These are phyloP conservation scores for Hanseniaspora lachancei DNA, from an alignment of 805 yeast genomes.

Conservation along the genomic window DNA sequence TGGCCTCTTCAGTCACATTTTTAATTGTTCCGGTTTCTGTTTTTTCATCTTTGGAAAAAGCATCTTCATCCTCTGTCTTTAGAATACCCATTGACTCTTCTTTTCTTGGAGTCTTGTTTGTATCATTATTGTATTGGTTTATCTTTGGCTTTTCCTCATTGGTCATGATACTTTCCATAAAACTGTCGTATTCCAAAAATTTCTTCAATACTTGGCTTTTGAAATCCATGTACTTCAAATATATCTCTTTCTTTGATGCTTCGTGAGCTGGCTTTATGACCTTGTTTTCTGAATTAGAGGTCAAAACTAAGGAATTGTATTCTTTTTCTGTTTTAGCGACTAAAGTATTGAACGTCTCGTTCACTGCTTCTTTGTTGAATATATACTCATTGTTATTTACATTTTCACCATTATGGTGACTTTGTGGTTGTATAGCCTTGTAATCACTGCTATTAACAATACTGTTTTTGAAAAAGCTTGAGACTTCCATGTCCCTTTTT, in stretches of 20 bases:
- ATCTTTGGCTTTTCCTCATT: not conserved
- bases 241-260: not conserved
- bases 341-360: not conserved
- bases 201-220: not conserved
- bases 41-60: not conserved
- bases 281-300: not conserved
- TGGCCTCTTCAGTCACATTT: not conserved
- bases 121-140: not conserved
- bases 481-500: not conserved
- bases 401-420: not conserved
- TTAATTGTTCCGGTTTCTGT: slow-evolving; percentile 1
- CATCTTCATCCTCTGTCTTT: not conserved
- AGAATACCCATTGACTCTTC: not conserved
- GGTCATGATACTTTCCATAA: not conserved
- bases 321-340: not conserved
- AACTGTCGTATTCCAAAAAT: slow-evolving; percentile 4
- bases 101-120: not conserved
- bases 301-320: not conserved
- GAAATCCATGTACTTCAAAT: slow-evolving; percentile 1
- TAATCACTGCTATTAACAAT: slow-evolving; percentile 5
- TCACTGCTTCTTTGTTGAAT: not conserved
- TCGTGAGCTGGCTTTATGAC: not conserved
- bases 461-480: slow-evolving; percentile 3
- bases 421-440: not conserved
- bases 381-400: not conserved